phyloP scores from a whole-genome alignment of 2,329 filamentous ascomycete genomes.

The Colletotrichum orchidophilum region DNA sequence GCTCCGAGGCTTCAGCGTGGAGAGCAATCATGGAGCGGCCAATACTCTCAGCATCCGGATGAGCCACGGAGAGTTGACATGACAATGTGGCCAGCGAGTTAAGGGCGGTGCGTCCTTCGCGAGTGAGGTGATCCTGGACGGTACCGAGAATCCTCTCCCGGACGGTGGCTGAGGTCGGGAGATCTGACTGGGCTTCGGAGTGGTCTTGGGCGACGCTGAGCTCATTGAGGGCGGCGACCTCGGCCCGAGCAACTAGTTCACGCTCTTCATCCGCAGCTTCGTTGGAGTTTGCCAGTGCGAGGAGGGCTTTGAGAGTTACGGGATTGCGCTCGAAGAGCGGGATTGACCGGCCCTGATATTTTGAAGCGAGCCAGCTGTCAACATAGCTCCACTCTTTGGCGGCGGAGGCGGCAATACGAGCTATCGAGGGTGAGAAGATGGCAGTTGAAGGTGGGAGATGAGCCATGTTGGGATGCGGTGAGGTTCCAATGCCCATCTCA shows the following conservation, averaged over 20 bases:
- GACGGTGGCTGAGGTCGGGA: conserved; percentile 37
- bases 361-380: conserved; percentile 81
- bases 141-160: conserved; percentile 58
- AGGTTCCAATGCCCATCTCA: background rate
- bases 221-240: conserved; percentile 67
- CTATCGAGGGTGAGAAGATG: conserved; percentile 74
- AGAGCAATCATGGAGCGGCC: conserved; percentile 64
- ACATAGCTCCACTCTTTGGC: conserved; percentile 93
- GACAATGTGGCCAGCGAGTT: conserved; percentile 65
- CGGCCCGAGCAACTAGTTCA: conserved; percentile 64
- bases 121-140: conserved; percentile 63
- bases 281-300: conserved; percentile 79
- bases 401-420: conserved; percentile 80
- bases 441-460: conserved; percentile 54
- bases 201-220: conserved; percentile 41
- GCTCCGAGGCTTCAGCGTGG: conserved; percentile 61
- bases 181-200: background rate
- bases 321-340: conserved; percentile 88
- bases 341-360: conserved; percentile 69
- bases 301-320: conserved; percentile 79
- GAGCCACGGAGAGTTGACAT: conserved; percentile 58
- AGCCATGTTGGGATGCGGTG: conserved; percentile 44
- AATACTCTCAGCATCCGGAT: conserved; percentile 58
- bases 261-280: conserved; percentile 80
- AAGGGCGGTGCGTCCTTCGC: conserved; percentile 64